A percentile compares a stretch with the other conserved stretches of the same genome.
These are phyloP conservation scores for Selaginella moellendorffii DNA, from an alignment of 75 land plant genomes.

Conservation along the genomic window DNA sequence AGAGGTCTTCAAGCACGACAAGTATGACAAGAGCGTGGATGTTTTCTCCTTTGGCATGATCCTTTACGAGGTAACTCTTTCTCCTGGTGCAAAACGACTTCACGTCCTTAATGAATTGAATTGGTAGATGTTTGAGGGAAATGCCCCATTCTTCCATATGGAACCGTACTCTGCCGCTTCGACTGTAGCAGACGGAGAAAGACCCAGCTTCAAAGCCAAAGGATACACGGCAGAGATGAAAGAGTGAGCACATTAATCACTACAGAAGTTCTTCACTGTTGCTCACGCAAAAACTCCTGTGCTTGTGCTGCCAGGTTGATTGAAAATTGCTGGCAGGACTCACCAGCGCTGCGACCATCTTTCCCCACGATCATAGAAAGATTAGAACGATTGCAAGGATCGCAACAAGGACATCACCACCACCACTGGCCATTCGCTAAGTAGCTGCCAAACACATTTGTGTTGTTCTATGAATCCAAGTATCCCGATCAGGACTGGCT, in stretches of 20 bases:
- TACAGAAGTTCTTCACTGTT: not conserved
- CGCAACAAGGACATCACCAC: not conserved
- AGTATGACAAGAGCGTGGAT: constrained; percentile 75
- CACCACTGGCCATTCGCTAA: not conserved
- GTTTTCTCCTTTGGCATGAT: constrained; percentile 86
- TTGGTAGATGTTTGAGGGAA: constrained; percentile 15
- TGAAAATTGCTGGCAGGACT: constrained; percentile 10
- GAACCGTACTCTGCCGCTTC: constrained; percentile 16
- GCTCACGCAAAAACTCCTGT: not conserved
- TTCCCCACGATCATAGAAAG: constrained; percentile 10
- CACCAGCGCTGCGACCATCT: constrained; percentile 1
- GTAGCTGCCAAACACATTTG: too few species aligned
- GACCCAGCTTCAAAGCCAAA: constrained; percentile 11
- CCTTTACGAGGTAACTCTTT: constrained; percentile 52
- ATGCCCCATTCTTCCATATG: constrained; percentile 11
- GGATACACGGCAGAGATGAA: constrained; percentile 8
- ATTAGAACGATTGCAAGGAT: constrained; percentile 5
- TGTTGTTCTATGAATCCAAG: too few species aligned
- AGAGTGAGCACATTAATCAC: not conserved
- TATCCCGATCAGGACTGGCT: too few species aligned
- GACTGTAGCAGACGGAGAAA: constrained; percentile 15
- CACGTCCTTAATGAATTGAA: too few species aligned
- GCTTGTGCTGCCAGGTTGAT: constrained; percentile 7
- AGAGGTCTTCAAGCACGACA: constrained; percentile 53
- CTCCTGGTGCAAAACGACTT: not conserved